These are phyloP conservation scores for Mycena pura DNA, from an alignment of 768 basidiomycete species.

Conservation along the genomic window DNA sequence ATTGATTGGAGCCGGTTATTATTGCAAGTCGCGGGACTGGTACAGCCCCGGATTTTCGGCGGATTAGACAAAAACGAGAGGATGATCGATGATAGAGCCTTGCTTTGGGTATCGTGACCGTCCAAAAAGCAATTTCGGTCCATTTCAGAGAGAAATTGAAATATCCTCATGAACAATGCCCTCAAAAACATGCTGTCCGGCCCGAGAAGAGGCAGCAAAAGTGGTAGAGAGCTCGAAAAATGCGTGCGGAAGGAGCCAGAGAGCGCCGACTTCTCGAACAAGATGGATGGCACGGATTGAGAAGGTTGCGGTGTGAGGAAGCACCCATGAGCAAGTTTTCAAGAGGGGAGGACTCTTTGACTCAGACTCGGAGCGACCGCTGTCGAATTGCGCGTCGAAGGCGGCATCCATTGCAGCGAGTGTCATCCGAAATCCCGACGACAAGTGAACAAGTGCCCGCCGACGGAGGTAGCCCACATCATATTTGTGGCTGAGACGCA, in stretches of 20 bases:
- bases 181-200: not conserved
- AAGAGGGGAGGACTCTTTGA: no score
- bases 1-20: not conserved
- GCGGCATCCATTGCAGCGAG: not conserved
- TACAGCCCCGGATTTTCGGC: not conserved
- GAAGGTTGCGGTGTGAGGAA: not conserved
- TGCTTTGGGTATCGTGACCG: not conserved
- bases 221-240: not conserved
- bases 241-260: not conserved
- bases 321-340: not conserved
- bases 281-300: not conserved
- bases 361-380: no score
- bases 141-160: not conserved
- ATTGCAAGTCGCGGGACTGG: not conserved
- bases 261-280: constrained; percentile 12
- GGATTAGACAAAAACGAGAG: not conserved
- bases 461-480: not conserved
- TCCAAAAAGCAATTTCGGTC: not conserved
- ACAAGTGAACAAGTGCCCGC: constrained; percentile 1
- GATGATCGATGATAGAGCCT: not conserved
- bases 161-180: not conserved
- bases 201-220: not conserved
- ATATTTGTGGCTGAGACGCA: constrained; percentile 13
- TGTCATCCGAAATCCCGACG: not conserved
- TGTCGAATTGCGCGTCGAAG: not conserved